Evolutionary conservation across 306 rosid species (phyloP).

Genomic region (Fagus crenata): DNA sequence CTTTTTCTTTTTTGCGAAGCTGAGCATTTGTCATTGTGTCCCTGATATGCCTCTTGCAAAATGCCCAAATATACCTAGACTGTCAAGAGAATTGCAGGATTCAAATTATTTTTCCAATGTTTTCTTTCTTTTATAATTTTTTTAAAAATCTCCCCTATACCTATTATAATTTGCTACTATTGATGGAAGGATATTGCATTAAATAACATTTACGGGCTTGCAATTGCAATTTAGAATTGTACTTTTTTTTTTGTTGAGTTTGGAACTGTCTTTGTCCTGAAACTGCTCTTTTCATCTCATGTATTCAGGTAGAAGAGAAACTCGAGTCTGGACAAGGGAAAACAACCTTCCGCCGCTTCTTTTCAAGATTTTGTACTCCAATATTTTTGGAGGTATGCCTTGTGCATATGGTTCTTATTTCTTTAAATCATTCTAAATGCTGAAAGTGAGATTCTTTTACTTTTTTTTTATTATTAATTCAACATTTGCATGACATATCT

Average conservation of each 20-base stretch:
- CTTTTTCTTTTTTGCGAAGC: too few relatives aligned
- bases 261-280: conserved; percentile 18
- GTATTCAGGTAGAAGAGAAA: conserved; percentile 86
- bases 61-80: not conserved
- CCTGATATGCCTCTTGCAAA: not conserved
- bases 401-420: conserved; percentile 7
- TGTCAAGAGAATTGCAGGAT: not conserved
- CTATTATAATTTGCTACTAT: not conserved
- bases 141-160: not conserved
- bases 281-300: conserved; percentile 21
- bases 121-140: not conserved
- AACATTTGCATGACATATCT: not conserved
- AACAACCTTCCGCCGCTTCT: conserved; percentile 71
- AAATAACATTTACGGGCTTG: not conserved
- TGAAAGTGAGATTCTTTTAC: not conserved
- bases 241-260: conserved; percentile 8
- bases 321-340: conserved; percentile 95
- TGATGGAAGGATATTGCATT: not conserved
- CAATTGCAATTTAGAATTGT: not conserved
- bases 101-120: not conserved
- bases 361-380: conserved; percentile 93
- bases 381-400: conserved; percentile 84
- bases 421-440: conserved; percentile 8
- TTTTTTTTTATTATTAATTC: not conserved
- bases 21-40: not conserved